Evolutionary conservation across 805 yeast genomes (phyloP).

Genomic region (Wickerhamiella musiphila): DNA sequence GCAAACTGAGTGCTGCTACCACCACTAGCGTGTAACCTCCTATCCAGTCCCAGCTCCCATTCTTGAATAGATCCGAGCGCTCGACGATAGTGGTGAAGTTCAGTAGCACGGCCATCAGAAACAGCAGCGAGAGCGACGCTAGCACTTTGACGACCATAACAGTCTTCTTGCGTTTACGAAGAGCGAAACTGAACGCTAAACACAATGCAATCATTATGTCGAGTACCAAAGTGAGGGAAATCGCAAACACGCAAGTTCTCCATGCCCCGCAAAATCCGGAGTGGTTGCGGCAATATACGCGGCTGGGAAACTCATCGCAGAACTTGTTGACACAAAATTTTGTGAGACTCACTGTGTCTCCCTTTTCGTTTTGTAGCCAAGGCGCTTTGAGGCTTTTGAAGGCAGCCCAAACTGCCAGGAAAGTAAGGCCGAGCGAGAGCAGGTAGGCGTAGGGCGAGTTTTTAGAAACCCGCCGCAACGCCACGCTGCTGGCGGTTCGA

Average conservation of each 20-base stretch:
- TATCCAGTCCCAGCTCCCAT: constrained; percentile 14
- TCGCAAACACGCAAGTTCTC: constrained; percentile 16
- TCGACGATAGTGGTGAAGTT: constrained; percentile 12
- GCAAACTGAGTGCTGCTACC: constrained; percentile 8
- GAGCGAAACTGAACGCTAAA: constrained; percentile 11
- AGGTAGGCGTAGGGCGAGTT: too few relatives aligned
- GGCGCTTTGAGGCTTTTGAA: constrained; percentile 6
- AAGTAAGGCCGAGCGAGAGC: constrained; percentile 5
- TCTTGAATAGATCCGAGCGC: constrained; percentile 7
- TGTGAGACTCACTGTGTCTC: constrained; percentile 9
- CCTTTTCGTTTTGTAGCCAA: constrained; percentile 9
- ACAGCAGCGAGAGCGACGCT: neutral
- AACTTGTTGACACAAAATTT: constrained; percentile 2
- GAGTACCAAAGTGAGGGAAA: constrained; percentile 14
- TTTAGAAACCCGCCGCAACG: too few relatives aligned
- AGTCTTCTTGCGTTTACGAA: constrained; percentile 13
- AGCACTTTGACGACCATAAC: constrained; percentile 8
- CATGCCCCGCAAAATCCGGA: constrained; percentile 17
- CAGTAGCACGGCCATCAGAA: constrained; percentile 10
- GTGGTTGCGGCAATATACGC: constrained; percentile 9
- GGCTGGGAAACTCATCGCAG: constrained; percentile 13
- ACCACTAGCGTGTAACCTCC: constrained; percentile 13
- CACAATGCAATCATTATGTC: constrained; percentile 10
- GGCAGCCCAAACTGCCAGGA: constrained; percentile 3
- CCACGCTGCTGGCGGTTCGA: too few relatives aligned